These are phyloP conservation scores for Curvularia eragrostidis DNA, from an alignment of 2,329 filamentous ascomycete genomes.

Conservation along the genomic window DNA sequence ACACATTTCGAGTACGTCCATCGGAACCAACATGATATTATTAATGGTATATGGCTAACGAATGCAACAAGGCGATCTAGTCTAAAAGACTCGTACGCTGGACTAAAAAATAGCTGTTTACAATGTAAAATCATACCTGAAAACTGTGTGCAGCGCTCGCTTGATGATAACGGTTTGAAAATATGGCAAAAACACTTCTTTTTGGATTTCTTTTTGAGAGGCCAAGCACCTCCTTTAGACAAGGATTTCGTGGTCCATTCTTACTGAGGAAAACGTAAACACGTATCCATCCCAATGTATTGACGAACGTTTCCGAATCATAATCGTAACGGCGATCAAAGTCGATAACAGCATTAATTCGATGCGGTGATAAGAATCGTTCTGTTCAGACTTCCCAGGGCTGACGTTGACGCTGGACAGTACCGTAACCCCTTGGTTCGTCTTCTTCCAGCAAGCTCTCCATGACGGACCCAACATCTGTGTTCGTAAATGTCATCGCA, in stretches of 20 bases:
- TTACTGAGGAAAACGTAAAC: background rate
- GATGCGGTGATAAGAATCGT: background rate
- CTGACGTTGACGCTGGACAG: conserved; percentile 25
- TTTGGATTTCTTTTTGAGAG: background rate
- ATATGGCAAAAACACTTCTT: background rate
- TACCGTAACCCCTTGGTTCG: conserved; percentile 39
- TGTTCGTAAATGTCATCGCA: conserved; percentile 68
- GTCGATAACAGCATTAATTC: background rate
- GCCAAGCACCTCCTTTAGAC: background rate
- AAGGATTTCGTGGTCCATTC: background rate
- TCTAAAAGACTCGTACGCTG: conserved; percentile 6
- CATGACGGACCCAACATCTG: conserved; percentile 69
- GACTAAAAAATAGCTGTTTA: background rate
- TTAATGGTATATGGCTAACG: background rate
- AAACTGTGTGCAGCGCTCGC: conserved; percentile 5
- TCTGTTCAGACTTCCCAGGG: conserved; percentile 21
- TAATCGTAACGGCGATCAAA: background rate
- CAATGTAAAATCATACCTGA: background rate
- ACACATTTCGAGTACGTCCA: too few species aligned
- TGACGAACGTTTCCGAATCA: background rate
- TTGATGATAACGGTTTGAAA: conserved; percentile 3
- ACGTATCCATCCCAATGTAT: background rate
- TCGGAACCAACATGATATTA: background rate
- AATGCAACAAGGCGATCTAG: conserved; percentile 6
- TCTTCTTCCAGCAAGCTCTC: conserved; percentile 48